Evolutionary conservation across 2,329 filamentous ascomycete species (phyloP).

Genomic region (Colletotrichum melonis): DNA sequence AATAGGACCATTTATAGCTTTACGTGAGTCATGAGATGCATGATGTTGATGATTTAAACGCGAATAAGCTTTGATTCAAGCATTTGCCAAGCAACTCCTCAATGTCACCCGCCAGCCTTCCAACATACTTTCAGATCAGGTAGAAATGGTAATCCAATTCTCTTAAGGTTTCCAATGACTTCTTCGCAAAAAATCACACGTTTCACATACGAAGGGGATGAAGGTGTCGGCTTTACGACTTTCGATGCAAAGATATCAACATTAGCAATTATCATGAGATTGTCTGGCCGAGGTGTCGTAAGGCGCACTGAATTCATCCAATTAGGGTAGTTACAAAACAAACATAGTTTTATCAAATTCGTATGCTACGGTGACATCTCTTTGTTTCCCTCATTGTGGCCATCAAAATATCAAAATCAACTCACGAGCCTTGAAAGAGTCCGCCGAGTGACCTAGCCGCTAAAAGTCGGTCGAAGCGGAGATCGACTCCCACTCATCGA

Average conservation of each 20-base stretch:
- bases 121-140: neutral
- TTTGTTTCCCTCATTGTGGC: neutral
- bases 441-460: neutral
- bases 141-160: neutral
- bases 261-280: neutral
- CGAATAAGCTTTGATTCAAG: too few relatives aligned
- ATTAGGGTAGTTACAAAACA: neutral
- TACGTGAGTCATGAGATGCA: too few relatives aligned
- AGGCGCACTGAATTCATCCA: neutral
- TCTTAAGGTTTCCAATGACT: neutral
- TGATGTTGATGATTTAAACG: too few relatives aligned
- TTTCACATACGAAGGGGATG: neutral
- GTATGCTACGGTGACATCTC: neutral
- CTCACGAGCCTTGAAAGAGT: neutral
- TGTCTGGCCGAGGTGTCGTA: neutral
- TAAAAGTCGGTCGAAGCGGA: constrained; percentile 49
- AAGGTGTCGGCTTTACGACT: neutral
- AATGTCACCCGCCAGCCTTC: too few relatives aligned
- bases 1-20: too few relatives aligned
- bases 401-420: neutral
- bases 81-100: too few relatives aligned
- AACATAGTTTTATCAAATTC: neutral
- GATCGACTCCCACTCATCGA: constrained; percentile 63
- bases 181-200: neutral
- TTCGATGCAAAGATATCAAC: neutral